These are phyloP conservation scores for Apophysomyces variabilis DNA, from an alignment of 371 early-diverging fungal genomes.

Conservation along the genomic window DNA sequence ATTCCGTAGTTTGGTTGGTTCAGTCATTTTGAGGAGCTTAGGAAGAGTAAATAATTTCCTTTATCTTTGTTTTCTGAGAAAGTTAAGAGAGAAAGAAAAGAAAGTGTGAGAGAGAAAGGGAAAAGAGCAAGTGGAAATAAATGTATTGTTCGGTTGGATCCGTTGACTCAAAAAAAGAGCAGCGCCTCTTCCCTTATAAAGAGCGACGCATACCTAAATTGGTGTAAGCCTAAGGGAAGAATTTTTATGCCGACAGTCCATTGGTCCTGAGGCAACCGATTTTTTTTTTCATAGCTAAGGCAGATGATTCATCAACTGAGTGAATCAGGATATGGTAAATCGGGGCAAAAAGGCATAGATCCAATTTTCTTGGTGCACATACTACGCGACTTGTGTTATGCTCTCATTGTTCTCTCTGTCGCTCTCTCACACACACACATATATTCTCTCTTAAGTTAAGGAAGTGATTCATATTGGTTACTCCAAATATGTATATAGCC, in stretches of 20 bases:
- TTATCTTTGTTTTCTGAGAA: no score
- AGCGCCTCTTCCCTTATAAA: neutral
- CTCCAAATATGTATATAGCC: neutral
- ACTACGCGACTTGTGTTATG: no score
- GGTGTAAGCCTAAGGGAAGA: neutral
- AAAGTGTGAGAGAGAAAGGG: slow-evolving; percentile 8
- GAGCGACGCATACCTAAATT: neutral
- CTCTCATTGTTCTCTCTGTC: no score
- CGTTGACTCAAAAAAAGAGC: neutral
- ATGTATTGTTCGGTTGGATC: no score
- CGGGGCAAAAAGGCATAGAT: no score
- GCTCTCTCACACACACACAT: no score
- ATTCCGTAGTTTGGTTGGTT: slow-evolving; percentile 19
- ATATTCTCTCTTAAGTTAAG: neutral
- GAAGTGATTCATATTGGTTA: neutral
- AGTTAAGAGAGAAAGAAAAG: neutral
- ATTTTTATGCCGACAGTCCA: slow-evolving; percentile 10
- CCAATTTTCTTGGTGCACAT: no score
- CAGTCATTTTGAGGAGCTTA: slow-evolving; percentile 8
- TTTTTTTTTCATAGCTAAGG: no score
- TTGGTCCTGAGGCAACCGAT: neutral
- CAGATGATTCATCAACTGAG: slow-evolving; percentile 11
- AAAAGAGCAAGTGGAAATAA: neutral
- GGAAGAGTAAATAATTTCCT: no score
- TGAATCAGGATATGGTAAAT: neutral